Evolutionary conservation across 108 stramenopile species (phyloP).

Genomic region (Skeletonema potamos): DNA sequence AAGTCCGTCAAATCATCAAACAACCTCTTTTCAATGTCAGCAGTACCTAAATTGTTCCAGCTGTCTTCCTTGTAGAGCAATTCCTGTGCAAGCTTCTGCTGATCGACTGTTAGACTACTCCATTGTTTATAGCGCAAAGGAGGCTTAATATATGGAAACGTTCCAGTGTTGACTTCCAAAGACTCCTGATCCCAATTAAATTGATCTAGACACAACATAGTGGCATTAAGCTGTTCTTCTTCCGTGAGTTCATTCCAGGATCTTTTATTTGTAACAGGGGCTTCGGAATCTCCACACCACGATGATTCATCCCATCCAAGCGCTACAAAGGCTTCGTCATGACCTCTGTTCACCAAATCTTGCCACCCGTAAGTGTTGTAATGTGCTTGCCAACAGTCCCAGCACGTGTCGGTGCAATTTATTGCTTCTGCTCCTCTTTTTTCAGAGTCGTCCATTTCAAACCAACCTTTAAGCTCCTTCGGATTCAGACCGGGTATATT

Average conservation of each 20-base stretch:
- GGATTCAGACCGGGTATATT: conserved; percentile 29
- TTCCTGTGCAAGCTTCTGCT: conserved; percentile 11
- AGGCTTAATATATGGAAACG: conserved; percentile 12
- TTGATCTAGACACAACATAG: conserved; percentile 17
- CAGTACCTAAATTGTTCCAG: conserved; percentile 38
- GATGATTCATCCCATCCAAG: conserved; percentile 1
- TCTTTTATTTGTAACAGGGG: not conserved
- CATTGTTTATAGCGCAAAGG: conserved; percentile 22
- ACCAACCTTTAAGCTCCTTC: conserved; percentile 22
- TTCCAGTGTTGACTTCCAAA: not conserved
- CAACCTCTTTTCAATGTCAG: conserved; percentile 30
- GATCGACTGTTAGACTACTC: conserved; percentile 24
- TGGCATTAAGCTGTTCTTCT: conserved; percentile 2
- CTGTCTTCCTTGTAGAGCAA: conserved; percentile 30
- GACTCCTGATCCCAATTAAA: conserved; percentile 13
- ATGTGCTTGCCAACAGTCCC: conserved; percentile 44
- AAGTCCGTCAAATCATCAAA: conserved; percentile 29
- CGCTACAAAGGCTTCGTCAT: not conserved
- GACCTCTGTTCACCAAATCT: conserved; percentile 7
- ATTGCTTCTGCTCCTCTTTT: conserved; percentile 11
- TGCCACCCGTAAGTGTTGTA: not conserved
- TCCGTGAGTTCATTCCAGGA: conserved; percentile 8
- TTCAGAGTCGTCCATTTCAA: conserved; percentile 1
- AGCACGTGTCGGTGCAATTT: conserved; percentile 25
- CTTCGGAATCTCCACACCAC: not conserved